Conservation (phyloP, 2,329 filamentous ascomycete genomes). For the Thelonectria blattea region DNA sequence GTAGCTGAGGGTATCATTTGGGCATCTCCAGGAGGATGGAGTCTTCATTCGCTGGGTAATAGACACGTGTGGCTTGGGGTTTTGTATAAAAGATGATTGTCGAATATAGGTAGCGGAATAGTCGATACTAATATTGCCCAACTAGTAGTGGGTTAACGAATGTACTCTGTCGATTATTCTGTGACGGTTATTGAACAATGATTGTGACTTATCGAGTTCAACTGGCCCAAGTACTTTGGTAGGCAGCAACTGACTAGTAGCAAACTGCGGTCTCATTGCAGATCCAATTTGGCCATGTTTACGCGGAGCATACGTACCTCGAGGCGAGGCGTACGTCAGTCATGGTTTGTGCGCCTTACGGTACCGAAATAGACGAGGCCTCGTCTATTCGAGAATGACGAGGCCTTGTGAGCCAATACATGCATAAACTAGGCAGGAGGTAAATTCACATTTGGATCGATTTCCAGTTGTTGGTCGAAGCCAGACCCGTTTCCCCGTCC, state of each 20-base stretch:
- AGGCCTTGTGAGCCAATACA: neutral
- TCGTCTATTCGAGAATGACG: conserved; percentile 4
- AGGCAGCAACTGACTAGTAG: neutral
- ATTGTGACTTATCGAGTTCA: neutral
- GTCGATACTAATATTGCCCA: conserved; percentile 6
- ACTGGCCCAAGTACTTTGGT: neutral
- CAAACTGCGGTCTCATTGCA: neutral
- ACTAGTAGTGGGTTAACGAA: neutral
- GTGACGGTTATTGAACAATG: neutral
- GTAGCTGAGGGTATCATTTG: conserved; percentile 1
- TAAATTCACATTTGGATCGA: neutral
- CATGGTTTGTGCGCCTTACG: neutral
- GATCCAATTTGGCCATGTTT: neutral
- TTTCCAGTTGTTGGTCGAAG: neutral
- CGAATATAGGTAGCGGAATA: conserved; percentile 12
- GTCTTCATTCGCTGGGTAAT: conserved; percentile 13
- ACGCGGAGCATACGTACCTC: conserved; percentile 21
- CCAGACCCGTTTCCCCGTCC: neutral
- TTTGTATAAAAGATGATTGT: conserved; percentile 19
- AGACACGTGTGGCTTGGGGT: conserved; percentile 12
- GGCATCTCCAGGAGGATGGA: conserved; percentile 4
- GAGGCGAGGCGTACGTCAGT: conserved; percentile 14
- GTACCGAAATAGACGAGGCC: neutral
- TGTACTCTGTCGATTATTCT: neutral
- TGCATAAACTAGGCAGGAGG: neutral